Conservation (phyloP, 306 rosid genomes). For the Abrus pulchellus region DNA sequence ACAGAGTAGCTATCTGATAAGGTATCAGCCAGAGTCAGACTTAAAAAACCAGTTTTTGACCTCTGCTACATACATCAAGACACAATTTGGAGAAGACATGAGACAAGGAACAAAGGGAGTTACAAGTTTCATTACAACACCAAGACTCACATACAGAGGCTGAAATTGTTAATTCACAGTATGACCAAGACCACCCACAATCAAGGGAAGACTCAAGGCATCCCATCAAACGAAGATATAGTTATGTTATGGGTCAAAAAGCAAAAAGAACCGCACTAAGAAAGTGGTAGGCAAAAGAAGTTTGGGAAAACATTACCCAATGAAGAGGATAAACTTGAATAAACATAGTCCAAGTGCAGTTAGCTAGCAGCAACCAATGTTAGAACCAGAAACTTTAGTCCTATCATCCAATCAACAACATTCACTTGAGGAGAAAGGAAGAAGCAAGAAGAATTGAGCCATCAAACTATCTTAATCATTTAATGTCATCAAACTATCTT, state of each 20-base stretch:
- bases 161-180: background rate
- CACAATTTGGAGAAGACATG: background rate
- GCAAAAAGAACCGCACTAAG: background rate
- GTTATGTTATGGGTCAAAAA: background rate
- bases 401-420: constrained; percentile 44
- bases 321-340: background rate
- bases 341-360: constrained; percentile 30
- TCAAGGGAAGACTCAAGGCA: constrained; percentile 15
- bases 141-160: background rate
- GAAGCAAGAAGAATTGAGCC: constrained; percentile 12
- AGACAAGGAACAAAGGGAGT: background rate
- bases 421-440: constrained; percentile 26
- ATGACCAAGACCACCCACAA: background rate
- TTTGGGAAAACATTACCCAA: constrained; percentile 10
- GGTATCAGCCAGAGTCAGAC: background rate
- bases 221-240: background rate
- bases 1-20: background rate
- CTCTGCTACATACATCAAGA: background rate
- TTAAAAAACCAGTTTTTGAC: background rate
- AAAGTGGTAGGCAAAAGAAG: background rate
- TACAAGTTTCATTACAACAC: background rate
- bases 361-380: constrained; percentile 38
- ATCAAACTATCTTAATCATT: constrained; percentile 26
- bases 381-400: constrained; percentile 43
- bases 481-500: background rate